Evolutionary conservation across 192 early-diverging fungal genomes (phyloP).

Genomic region (Phycomyces nitens): DNA sequence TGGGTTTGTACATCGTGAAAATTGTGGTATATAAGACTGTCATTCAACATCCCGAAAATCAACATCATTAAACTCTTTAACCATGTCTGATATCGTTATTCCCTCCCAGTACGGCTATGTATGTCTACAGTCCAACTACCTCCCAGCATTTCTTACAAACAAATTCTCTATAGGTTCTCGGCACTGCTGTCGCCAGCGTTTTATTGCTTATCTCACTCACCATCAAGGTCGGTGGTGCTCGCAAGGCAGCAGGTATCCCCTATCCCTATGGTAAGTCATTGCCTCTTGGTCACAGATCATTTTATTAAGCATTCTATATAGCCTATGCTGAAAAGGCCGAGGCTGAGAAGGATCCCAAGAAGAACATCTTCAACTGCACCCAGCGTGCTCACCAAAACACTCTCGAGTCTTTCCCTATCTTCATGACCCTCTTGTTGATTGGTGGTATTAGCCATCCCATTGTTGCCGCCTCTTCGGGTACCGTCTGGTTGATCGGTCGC

Average conservation of each 20-base stretch:
- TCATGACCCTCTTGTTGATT: conserved; percentile 48
- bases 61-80: too few relatives aligned
- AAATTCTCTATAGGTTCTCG: conserved; percentile 20
- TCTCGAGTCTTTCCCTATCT: conserved; percentile 57
- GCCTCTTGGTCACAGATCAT: conserved; percentile 1
- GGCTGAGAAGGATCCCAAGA: conserved; percentile 58
- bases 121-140: too few relatives aligned
- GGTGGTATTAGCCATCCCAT: conserved; percentile 54
- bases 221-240: conserved; percentile 46
- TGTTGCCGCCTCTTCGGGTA: conserved; percentile 49
- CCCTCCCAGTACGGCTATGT: conserved; percentile 59
- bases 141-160: too few relatives aligned
- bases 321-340: conserved; percentile 57
- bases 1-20: too few relatives aligned
- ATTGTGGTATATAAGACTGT: too few relatives aligned
- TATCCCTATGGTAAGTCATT: conserved; percentile 59
- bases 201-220: neutral
- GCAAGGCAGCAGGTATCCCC: conserved; percentile 58
- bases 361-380: conserved; percentile 71
- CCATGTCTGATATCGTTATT: conserved; percentile 39
- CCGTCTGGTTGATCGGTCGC: conserved; percentile 48
- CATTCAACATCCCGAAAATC: too few relatives aligned
- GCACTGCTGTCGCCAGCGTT: conserved; percentile 1
- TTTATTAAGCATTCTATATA: conserved; percentile 7
- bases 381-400: conserved; percentile 65